Percentiles rank a stretch among this genome's conserved stretches.
phyloP scores from a whole-genome alignment of 495 filamentous ascomycete species.

The Trichoderma reesei region DNA sequence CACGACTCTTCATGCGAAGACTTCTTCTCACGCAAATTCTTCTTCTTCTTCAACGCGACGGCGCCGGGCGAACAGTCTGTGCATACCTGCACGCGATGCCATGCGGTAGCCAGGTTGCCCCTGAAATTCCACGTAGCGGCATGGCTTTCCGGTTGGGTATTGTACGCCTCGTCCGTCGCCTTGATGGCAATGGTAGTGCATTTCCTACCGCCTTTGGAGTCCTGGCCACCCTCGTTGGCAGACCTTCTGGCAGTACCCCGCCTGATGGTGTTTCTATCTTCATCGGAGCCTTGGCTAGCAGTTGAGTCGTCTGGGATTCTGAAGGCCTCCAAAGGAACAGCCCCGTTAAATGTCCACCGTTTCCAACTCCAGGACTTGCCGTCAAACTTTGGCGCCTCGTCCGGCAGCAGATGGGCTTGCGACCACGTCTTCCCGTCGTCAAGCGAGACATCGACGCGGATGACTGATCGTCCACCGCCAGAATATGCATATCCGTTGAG shows the following conservation, averaged over 20 bases:
- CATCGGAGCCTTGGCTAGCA: neutral
- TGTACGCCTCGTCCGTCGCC: slow-evolving; percentile 48
- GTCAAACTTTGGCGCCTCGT: slow-evolving; percentile 20
- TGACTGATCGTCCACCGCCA: slow-evolving; percentile 45
- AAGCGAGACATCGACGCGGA: slow-evolving; percentile 46
- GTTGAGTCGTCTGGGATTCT: neutral
- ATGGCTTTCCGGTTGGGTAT: slow-evolving; percentile 45
- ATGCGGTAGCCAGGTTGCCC: slow-evolving; percentile 46
- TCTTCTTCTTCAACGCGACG: neutral
- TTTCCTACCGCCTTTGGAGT: slow-evolving; percentile 10
- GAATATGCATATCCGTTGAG: slow-evolving; percentile 46
- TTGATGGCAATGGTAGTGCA: slow-evolving; percentile 44
- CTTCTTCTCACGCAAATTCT: neutral
- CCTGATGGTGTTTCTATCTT: neutral
- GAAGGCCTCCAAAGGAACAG: slow-evolving; percentile 1
- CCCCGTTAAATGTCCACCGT: slow-evolving; percentile 36
- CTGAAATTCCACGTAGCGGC: slow-evolving; percentile 43
- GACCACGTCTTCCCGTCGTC: slow-evolving; percentile 47
- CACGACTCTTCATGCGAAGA: neutral
- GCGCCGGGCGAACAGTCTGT: slow-evolving; percentile 15
- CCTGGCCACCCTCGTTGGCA: neutral
- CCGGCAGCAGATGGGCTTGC: slow-evolving; percentile 38
- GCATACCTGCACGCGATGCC: slow-evolving; percentile 39
- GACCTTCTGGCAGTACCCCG: neutral
- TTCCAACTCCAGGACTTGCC: slow-evolving; percentile 47